Evolutionary conservation across 108 stramenopile species (phyloP), one percentile per base, ranked within the genome.

Genomic region (Mayamaea pseudoterrestris): DNA sequence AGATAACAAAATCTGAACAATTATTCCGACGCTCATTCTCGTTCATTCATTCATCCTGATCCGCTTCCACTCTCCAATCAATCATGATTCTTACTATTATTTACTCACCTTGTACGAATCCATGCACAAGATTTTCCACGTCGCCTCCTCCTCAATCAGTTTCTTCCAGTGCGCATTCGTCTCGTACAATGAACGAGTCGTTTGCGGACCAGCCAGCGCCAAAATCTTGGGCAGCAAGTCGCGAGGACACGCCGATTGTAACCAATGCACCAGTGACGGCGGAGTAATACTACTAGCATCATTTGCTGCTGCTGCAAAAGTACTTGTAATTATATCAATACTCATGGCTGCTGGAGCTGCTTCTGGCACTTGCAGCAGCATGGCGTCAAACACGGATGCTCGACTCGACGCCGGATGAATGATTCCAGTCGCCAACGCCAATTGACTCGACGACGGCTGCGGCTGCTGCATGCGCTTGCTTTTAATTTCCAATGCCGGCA

Each of bases 61-160:
- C 9, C 7, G n/a, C 9, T 14, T 11, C 41, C 7, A 41, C 41
- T 7, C 9, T 41, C 16, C 41, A 7, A 44, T 25, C 4, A 11
- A 28, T 31, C 24, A 34, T 12, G 3, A 35, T 32, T 39, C 20
- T 27, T 34, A 27, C 25, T n/a, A n/a, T n/a, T n/a, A 4, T 35
- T 3, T 20, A 70, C 74, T 6, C 55, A 80, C 77, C 83, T 85
- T 85, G 63, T 78, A 72, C 25, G 73, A 53, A 60, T 78, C 76
- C 50, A 78, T 74, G 41, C 74, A 80, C 44, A 78, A 18, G 1
- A 47, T 67, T 13, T 89, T 58, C 92, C 93, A 93, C 4, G 76
- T 71, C 5, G 71, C 35, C 23, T 55, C 58, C 18, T 36, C 20
- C 2, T 73, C 74, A 5, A 93, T 74, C 17, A 61, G 29, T 23